Percentiles rank a stretch among this genome's conserved stretches.
phyloP scores from a whole-genome alignment of 345 rosid genomes.

The Brassica rapa region DNA sequence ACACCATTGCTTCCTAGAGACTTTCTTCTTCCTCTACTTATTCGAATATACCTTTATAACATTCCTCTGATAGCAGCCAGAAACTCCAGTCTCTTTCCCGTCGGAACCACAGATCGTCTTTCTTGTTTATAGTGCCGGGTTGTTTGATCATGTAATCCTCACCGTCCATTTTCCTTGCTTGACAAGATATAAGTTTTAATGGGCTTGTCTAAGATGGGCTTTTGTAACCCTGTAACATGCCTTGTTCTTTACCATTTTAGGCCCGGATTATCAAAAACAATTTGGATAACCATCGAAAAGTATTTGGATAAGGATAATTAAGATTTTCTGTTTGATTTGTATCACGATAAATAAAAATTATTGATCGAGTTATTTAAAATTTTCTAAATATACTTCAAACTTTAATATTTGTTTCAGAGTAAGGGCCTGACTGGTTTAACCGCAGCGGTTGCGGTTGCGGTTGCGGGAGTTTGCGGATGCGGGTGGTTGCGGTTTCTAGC shows the following conservation, averaged over 20 bases:
- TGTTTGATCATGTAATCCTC: conserved; percentile 20
- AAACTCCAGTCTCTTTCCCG: conserved; percentile 15
- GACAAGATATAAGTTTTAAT: conserved; percentile 11
- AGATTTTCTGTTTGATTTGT: neutral
- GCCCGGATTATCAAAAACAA: neutral
- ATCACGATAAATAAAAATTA: neutral
- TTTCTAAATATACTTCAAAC: neutral
- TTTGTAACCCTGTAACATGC: neutral
- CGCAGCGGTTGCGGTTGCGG: no score
- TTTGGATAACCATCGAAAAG: neutral
- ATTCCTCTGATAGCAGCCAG: conserved; percentile 17
- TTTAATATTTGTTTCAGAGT: neutral
- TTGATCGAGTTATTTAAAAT: neutral
- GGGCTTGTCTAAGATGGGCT: conserved; percentile 26
- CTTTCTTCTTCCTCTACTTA: conserved; percentile 9
- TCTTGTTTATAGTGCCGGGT: conserved; percentile 2
- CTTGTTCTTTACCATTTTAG: neutral
- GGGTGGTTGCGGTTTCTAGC: no score
- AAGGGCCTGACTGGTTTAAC: neutral
- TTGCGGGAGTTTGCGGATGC: no score
- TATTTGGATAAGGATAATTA: neutral
- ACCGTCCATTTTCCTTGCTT: conserved; percentile 34
- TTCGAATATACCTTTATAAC: neutral
- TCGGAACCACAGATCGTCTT: conserved; percentile 28
- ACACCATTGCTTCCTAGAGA: conserved; percentile 53